Base-by-base conservation (phyloP, 805 yeast genomes). In the Ogataea minuta region DNA sequence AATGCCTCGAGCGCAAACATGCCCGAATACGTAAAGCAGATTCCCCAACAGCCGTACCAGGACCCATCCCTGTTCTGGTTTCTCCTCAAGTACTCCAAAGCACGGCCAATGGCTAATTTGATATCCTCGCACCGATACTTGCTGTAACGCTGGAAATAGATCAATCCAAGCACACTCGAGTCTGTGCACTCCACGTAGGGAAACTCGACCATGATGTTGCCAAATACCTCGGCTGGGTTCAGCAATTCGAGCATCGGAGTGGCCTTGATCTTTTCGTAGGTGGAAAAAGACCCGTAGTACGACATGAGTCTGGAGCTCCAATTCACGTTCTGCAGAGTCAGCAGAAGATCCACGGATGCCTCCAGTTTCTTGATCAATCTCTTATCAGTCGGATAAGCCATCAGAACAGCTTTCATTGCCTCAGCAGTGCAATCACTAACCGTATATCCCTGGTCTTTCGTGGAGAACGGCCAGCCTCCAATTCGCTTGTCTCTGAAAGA, bases 1-100 rank as follows among this genome's bases (percentile, higher is more conserved):
- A 93, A 70, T 0, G 98, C 98, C 53, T 93, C 99, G 20, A 93
- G 63, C 0, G 99, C 99, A 74, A 93, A 93, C 99, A 93, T 93
- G 2, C 89, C 85, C 0, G 98, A 98, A 62, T 93, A 93, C 0
- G 96, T 86, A 58, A 73, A 89, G 59, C 99, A 93, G 4, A 93
- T 81, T 25, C 99, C 99, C 99, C 99, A 93, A 28, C 88, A 80
- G 1, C 99, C 99, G 60, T 90, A 95, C 98, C 98, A 93, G 10
- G 95, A 81, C 0, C 99, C 99, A 61, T 93, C 96, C 0, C 56
- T 54, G 30, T 70, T 67, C 62, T 93, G 99, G 2, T 76, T 76
- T 3, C 67, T 61, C 34, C 74, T 76, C 30, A 93, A 85, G 54
- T 83, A 93, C 4, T 72, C 61, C 11, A 87, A 72, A 0, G 96